phyloP scores from a whole-genome alignment of 2,329 filamentous ascomycete species.

The Diaporthe aspalathi region DNA sequence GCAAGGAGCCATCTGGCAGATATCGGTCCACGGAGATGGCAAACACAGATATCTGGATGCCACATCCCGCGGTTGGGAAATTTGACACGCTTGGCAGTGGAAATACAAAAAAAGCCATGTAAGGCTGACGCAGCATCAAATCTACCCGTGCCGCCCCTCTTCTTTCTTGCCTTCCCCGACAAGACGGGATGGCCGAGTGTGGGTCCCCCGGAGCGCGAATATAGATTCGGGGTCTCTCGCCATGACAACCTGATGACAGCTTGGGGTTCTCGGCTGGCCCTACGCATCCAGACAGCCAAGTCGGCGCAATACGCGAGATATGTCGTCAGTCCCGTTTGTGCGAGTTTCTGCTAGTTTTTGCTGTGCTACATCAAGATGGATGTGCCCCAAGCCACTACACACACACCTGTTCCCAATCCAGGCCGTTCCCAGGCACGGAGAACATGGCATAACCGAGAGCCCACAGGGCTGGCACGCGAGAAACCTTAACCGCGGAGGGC shows the following conservation, averaged over 20 bases:
- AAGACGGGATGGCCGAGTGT: slow-evolving; percentile 20
- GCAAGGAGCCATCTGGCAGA: background rate
- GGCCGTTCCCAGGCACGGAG: background rate
- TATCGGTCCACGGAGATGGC: slow-evolving; percentile 1
- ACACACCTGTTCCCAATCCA: background rate
- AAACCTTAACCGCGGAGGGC: background rate
- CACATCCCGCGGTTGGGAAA: background rate
- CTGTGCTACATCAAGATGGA: background rate
- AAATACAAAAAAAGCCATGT: background rate
- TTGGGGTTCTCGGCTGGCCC: slow-evolving; percentile 19
- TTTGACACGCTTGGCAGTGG: background rate
- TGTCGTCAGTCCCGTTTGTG: slow-evolving; percentile 23
- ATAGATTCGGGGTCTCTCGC: slow-evolving; percentile 21
- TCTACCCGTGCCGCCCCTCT: background rate
- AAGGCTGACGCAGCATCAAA: slow-evolving; percentile 1
- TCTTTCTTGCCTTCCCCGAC: background rate
- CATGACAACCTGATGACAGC: slow-evolving; percentile 25
- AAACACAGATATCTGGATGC: background rate
- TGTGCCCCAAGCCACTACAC: background rate
- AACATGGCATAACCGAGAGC: slow-evolving; percentile 12
- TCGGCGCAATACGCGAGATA: background rate
- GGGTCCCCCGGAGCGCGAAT: slow-evolving; percentile 14
- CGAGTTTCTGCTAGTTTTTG: slow-evolving; percentile 12
- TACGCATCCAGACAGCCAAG: background rate
- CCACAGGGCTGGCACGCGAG: slow-evolving; percentile 28